Base-by-base conservation (phyloP, 192 early-diverging fungal species). In the Spinellus fusiger region DNA sequence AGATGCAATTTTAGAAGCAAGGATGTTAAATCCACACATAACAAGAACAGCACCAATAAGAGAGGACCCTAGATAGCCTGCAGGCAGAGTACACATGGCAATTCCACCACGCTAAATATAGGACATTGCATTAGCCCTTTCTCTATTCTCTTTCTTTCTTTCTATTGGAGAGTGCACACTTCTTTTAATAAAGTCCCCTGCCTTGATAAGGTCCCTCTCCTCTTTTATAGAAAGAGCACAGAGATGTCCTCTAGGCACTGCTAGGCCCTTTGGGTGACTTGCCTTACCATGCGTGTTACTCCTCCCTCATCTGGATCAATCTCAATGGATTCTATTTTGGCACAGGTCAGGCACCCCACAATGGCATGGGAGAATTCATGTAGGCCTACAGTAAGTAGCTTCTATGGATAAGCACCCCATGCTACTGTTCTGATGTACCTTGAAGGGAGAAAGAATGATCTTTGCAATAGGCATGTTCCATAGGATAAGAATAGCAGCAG, bases 301-400 rank as follows among this genome's bases (percentile, higher is more conserved):
- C 96, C 96, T 28, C 96, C 96, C 68, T 95, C 86, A 69, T 95
- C 84, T 5, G 96, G 94, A 61, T 98, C 89, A 48, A 98, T 83
- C 20, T 87, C 86, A 49, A 98, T 93, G 20, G 87, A 87, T 54
- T 89, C 80, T 13, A 98, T 89, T 56, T 86, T 85, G 15, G 88
- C 96, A 20, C 94, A 91, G n/a, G 94, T 97, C 58, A 84, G 82
- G 33, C 82, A 76, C 0, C 91, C 93, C 20, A 92, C 93, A 27
- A 80, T 78, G 1, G 94, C 96, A 69, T 98, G 94, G 27, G 91
- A 86, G 69, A 96, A 96, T 72, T 98, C 96, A 66, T 98, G 96
- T 40, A 98, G 70, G 18, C 88, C 91, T 40, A 98, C 94, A 0
- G 92, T 93, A 9, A 94, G 77, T 29, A 95, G 76, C 88, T 90